phyloP scores from a whole-genome alignment of 2,329 filamentous ascomycete genomes.

The Neonectria neomacrospora region DNA sequence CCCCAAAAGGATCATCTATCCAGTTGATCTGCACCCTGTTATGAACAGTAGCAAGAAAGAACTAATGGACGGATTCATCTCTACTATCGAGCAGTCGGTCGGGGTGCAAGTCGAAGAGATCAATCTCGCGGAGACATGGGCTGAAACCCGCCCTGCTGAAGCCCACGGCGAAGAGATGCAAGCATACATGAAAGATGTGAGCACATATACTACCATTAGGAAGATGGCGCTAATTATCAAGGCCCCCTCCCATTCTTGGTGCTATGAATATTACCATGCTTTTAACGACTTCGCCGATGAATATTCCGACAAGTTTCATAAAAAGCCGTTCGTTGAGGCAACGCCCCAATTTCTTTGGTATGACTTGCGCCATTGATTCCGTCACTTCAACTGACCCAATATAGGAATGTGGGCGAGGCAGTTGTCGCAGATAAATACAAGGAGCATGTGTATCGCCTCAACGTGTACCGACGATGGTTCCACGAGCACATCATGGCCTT shows the following conservation, averaged over 20 bases:
- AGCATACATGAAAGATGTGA: conserved; percentile 46
- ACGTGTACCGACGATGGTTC: conserved; percentile 49
- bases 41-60: conserved; percentile 20
- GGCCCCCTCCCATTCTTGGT: conserved; percentile 47
- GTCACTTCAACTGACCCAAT: conserved; percentile 10
- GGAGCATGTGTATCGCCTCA: conserved; percentile 38
- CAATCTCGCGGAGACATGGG: conserved; percentile 37
- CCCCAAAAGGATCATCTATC: conserved; percentile 42
- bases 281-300: conserved; percentile 44
- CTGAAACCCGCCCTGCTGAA: conserved; percentile 18
- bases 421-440: conserved; percentile 41
- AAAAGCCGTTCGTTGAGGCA: conserved; percentile 45
- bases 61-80: conserved; percentile 39
- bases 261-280: conserved; percentile 48
- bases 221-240: conserved; percentile 31
- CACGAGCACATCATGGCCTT: conserved; percentile 39
- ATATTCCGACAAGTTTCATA: conserved; percentile 41
- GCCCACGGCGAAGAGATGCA: conserved; percentile 31
- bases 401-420: conserved; percentile 41
- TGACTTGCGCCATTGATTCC: conserved; percentile 2
- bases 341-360: conserved; percentile 47
- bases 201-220: neutral
- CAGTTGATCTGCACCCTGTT: conserved; percentile 36
- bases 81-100: conserved; percentile 38
- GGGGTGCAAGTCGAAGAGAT: conserved; percentile 32